These are phyloP conservation scores for Pulveroboletus sp. DNA, from an alignment of 768 basidiomycete genomes.

Conservation along the genomic window DNA sequence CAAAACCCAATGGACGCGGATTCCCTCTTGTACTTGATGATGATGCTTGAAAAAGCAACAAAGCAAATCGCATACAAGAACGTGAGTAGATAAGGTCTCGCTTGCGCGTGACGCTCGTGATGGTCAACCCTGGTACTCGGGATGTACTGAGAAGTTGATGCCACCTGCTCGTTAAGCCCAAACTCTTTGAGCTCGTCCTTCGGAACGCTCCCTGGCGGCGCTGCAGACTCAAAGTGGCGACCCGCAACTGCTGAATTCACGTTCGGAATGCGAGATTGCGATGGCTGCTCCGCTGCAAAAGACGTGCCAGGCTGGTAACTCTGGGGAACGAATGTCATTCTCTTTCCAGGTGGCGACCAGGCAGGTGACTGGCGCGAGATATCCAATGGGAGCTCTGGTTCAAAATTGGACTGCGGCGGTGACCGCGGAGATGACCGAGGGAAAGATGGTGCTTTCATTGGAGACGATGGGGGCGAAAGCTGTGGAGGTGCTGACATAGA, in stretches of 20 bases:
- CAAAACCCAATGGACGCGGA: slow-evolving; percentile 76
- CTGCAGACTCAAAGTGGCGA: background rate
- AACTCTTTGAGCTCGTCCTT: slow-evolving; percentile 18
- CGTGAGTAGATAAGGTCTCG: slow-evolving; percentile 35
- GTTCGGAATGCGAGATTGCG: slow-evolving; percentile 5
- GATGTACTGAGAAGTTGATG: slow-evolving; percentile 36
- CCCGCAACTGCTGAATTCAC: background rate
- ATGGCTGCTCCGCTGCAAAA: slow-evolving; percentile 8
- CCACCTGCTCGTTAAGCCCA: slow-evolving; percentile 22
- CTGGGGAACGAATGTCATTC: slow-evolving; percentile 11
- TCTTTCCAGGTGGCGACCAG: slow-evolving; percentile 14
- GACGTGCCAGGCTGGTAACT: slow-evolving; percentile 17
- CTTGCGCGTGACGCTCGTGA: slow-evolving; percentile 11
- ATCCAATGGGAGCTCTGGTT: slow-evolving; percentile 45
- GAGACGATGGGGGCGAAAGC: slow-evolving; percentile 40
- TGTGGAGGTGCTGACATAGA: slow-evolving; percentile 71
- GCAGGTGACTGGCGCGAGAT: slow-evolving; percentile 28
- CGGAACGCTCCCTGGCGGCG: slow-evolving; percentile 13
- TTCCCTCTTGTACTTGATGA: slow-evolving; percentile 56
- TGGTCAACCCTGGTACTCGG: slow-evolving; percentile 30
- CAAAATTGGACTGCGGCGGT: slow-evolving; percentile 54
- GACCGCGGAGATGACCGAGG: slow-evolving; percentile 28
- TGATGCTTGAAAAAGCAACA: slow-evolving; percentile 30
- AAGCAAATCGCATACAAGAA: slow-evolving; percentile 38
- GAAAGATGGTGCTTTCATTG: slow-evolving; percentile 27